Percentiles rank a stretch among this genome's conserved stretches.
Conservation (phyloP, 2,329 filamentous ascomycete species). For the Aspergillus udagawae region DNA sequence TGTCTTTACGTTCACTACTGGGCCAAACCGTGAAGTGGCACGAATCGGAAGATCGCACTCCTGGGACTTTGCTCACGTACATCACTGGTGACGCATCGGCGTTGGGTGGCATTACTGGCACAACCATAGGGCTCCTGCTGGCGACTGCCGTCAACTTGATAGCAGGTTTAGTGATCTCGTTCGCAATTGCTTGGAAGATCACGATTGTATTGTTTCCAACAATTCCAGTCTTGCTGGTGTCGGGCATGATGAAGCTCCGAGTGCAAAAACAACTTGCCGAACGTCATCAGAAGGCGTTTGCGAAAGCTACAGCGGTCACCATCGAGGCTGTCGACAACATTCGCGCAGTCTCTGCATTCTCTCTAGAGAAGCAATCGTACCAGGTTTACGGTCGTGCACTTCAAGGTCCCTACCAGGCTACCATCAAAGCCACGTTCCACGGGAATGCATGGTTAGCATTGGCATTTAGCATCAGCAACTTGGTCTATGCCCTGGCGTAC, state of each 20-base stretch:
- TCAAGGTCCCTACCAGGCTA: slow-evolving; percentile 44
- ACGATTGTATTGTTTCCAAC: slow-evolving; percentile 66
- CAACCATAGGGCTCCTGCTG: slow-evolving; percentile 64
- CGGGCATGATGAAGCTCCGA: slow-evolving; percentile 64
- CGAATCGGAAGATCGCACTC: slow-evolving; percentile 58
- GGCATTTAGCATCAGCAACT: slow-evolving; percentile 49
- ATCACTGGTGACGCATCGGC: slow-evolving; percentile 67
- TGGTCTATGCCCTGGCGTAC: slow-evolving; percentile 71
- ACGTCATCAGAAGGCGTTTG: slow-evolving; percentile 48
- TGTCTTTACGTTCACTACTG: slow-evolving; percentile 60
- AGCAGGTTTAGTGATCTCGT: slow-evolving; percentile 62
- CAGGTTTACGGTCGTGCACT: slow-evolving; percentile 43
- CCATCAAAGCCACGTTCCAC: slow-evolving; percentile 43
- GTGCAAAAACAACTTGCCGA: slow-evolving; percentile 58
- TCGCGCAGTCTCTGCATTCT: slow-evolving; percentile 48
- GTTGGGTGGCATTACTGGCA: slow-evolving; percentile 64
- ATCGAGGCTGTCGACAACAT: slow-evolving; percentile 52
- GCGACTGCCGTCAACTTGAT: slow-evolving; percentile 66
- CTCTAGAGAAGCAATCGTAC: slow-evolving; percentile 48
- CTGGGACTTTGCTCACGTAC: slow-evolving; percentile 58
- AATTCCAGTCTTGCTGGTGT: slow-evolving; percentile 64
- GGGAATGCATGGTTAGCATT: slow-evolving; percentile 43
- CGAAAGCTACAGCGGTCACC: slow-evolving; percentile 47
- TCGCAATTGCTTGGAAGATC: slow-evolving; percentile 71
- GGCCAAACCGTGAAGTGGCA: slow-evolving; percentile 67